These are phyloP conservation scores for Vanrija humicola DNA, from an alignment of 1,284 basidiomycete species.

Conservation along the genomic window DNA sequence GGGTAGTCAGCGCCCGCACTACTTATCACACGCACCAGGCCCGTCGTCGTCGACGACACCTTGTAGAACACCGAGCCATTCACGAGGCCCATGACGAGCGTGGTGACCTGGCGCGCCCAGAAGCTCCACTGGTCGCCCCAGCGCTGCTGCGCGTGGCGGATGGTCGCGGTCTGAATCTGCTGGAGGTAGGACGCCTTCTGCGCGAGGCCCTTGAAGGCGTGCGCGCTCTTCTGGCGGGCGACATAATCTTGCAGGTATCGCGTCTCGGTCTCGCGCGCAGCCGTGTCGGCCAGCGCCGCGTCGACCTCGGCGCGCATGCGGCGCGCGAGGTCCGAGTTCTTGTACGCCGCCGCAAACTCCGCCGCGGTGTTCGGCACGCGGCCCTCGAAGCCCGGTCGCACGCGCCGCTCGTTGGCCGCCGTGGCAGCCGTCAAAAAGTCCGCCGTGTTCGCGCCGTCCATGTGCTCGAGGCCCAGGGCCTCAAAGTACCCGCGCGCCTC, in stretches of 20 bases:
- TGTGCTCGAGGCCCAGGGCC: slow-evolving; percentile 63
- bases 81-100: slow-evolving; percentile 43
- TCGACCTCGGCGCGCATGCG: slow-evolving; percentile 37
- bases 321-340: slow-evolving; percentile 26
- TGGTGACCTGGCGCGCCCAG: slow-evolving; percentile 39
- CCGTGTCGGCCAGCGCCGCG: slow-evolving; percentile 22
- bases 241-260: slow-evolving; percentile 16
- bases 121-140: slow-evolving; percentile 34
- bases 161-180: slow-evolving; percentile 38
- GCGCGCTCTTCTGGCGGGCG: slow-evolving; percentile 25
- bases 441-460: slow-evolving; percentile 49
- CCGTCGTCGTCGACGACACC: slow-evolving; percentile 59
- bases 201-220: slow-evolving; percentile 15
- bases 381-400: slow-evolving; percentile 52
- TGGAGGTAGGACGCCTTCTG: slow-evolving; percentile 28
- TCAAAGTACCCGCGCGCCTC: slow-evolving; percentile 76
- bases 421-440: slow-evolving; percentile 62
- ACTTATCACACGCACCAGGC: slow-evolving; percentile 56
- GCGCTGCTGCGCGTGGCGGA: slow-evolving; percentile 40
- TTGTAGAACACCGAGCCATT: slow-evolving; percentile 71
- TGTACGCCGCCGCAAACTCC: slow-evolving; percentile 54
- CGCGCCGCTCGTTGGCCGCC: slow-evolving; percentile 57
- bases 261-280: slow-evolving; percentile 19
- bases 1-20: neutral
- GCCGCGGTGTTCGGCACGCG: slow-evolving; percentile 57